These are phyloP conservation scores for Populus ilicifolia DNA, from an alignment of 345 rosid genomes.

Conservation along the genomic window DNA sequence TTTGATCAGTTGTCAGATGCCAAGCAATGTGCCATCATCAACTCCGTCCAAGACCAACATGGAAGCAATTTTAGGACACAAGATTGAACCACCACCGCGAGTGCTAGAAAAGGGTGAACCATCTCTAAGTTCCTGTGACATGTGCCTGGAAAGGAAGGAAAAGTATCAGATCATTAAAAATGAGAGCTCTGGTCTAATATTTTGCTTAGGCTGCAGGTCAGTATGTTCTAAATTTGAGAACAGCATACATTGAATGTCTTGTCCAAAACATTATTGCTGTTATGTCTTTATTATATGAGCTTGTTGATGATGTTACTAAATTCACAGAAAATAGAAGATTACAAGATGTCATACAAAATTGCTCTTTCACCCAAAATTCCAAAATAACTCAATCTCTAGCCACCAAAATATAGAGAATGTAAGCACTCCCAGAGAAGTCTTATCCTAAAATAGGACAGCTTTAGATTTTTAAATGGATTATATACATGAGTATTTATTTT, in stretches of 20 bases:
- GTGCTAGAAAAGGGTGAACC: not conserved
- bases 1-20: not conserved
- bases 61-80: not conserved
- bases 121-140: not conserved
- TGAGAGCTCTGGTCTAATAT: not conserved
- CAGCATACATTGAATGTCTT: not conserved
- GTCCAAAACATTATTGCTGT: too few relatives aligned
- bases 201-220: conserved; percentile 3
- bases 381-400: too few relatives aligned
- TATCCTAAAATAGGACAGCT: too few relatives aligned
- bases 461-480: too few relatives aligned
- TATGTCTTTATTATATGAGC: not conserved
- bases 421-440: too few relatives aligned
- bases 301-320: not conserved
- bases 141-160: not conserved
- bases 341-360: too few relatives aligned
- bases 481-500: too few relatives aligned
- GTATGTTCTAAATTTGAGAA: not conserved
- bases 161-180: not conserved
- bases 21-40: not conserved
- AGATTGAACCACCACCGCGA: not conserved
- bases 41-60: not conserved
- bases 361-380: too few relatives aligned
- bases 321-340: not conserved
- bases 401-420: too few relatives aligned